These are phyloP conservation scores for Vickermania ingenoplastis DNA, from an alignment of 208 protist species.

Conservation along the genomic window DNA sequence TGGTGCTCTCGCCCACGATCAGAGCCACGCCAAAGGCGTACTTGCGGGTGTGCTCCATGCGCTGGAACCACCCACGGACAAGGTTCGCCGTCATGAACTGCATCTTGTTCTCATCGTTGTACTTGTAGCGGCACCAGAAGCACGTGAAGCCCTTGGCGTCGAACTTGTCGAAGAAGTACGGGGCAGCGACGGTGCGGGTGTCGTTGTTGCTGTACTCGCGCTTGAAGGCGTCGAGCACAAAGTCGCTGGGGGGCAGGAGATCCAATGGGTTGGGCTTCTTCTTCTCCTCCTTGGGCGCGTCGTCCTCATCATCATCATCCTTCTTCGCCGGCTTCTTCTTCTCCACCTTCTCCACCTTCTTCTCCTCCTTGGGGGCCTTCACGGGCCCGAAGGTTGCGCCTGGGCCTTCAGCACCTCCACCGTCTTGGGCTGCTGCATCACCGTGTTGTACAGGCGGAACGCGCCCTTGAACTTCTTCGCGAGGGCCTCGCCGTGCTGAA, in stretches of 20 bases:
- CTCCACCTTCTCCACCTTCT: no score
- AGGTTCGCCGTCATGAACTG: slow-evolving; percentile 84
- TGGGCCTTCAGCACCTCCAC: slow-evolving; percentile 46
- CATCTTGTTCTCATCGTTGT: slow-evolving; percentile 77
- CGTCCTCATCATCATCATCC: no score
- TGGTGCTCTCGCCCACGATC: slow-evolving; percentile 62
- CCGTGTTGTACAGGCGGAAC: slow-evolving; percentile 74
- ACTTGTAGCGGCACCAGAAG: slow-evolving; percentile 74
- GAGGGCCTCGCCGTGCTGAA: slow-evolving; percentile 34
- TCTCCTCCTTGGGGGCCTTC: background rate
- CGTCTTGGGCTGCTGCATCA: slow-evolving; percentile 66
- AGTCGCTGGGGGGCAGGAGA: slow-evolving; percentile 41
- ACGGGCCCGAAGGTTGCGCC: slow-evolving; percentile 25
- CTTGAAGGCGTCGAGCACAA: slow-evolving; percentile 69
- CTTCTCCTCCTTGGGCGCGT: no score
- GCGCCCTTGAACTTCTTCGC: slow-evolving; percentile 46
- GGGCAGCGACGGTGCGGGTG: slow-evolving; percentile 56
- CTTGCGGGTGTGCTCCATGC: slow-evolving; percentile 78
- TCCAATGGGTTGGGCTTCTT: no score
- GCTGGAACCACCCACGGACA: slow-evolving; percentile 73
- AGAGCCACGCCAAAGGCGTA: slow-evolving; percentile 75
- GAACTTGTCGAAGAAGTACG: slow-evolving; percentile 61
- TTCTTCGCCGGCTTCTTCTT: no score
- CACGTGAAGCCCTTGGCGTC: slow-evolving; percentile 58
- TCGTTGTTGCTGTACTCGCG: slow-evolving; percentile 72